Base-by-base conservation (phyloP, 495 filamentous ascomycete species). In the Sporormia fimetaria region DNA sequence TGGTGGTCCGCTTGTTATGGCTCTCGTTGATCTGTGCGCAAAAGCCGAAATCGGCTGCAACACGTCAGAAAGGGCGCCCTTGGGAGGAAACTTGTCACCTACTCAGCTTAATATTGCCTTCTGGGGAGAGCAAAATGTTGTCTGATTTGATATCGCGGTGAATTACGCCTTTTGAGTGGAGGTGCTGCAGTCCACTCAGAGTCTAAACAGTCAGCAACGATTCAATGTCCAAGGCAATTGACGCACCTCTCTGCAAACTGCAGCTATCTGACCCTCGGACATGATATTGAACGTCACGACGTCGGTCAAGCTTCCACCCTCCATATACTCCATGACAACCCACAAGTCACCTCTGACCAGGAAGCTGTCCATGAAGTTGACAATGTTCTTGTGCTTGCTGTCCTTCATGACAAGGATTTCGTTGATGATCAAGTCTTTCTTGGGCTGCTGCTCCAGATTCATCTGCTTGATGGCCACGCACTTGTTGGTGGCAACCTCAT, bases 311-410 rank as follows among this genome's bases (percentile, higher is more conserved):
- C 86, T 94, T 23, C 90, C 90, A 32, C 90, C 90, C 58, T 98
- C 90, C 90, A 98, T 98, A 51, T 86, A 98, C 59, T 98, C 90
- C 90, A 98, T 98, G 20, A 96, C 86, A 9, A 98, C 90, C 90
- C 90, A 98, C 27, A 98, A 63, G 58, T 98, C 90, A 14, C 88
- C 76, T 3, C 74, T 71, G 25, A 87, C 80, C 15, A 98, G 67
- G 59, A 82, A 96, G 58, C 87, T 94, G 66, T 95, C 90, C 64
- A 95, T 82, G 63, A 95, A 98, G 58, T 98, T 98, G 60, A 98
- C 90, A 58, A 98, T 94, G 57, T 98, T 98, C 60, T 82, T 87
- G 60, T 98, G 90, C 37, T 83, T 88, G 66, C 86, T 94, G 55
- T 95, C 90, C 65, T 94, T 94, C 90, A 98, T 98, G 21, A 98